Conservation (phyloP, 164 flowering plant species). For the Magnolia kwangsiensis region DNA sequence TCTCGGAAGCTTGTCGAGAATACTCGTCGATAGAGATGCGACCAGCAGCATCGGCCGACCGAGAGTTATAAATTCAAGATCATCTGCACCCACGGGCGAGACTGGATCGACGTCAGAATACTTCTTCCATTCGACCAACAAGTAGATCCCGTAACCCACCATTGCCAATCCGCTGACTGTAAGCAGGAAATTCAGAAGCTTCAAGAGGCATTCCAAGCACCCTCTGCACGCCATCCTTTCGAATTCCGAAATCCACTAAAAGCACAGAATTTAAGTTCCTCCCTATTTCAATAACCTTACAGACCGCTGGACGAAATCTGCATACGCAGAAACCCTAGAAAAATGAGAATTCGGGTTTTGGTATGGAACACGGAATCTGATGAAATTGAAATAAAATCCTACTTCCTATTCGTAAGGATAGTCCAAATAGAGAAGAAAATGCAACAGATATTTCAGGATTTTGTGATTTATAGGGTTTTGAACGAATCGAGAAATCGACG, state of each 20-base stretch:
- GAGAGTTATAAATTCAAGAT: conserved; percentile 35
- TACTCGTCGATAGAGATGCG: conserved; percentile 47
- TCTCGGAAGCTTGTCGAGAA: conserved; percentile 65
- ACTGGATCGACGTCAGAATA: not conserved
- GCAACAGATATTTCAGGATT: not conserved
- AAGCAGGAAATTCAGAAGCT: conserved; percentile 76
- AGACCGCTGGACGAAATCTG: not conserved
- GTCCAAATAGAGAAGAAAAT: not conserved
- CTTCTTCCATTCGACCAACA: conserved; percentile 59
- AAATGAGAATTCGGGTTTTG: not conserved
- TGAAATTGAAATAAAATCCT: not conserved
- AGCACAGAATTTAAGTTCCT: not conserved
- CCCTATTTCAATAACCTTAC: conserved; percentile 2
- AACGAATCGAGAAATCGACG: not conserved
- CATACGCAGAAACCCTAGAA: not conserved
- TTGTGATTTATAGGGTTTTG: not conserved
- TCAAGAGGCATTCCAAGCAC: conserved; percentile 74
- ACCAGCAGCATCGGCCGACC: conserved; percentile 82
- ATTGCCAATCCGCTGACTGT: conserved; percentile 76
- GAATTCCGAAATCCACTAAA: conserved; percentile 1
- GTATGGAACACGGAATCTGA: not conserved
- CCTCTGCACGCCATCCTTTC: conserved; percentile 77
- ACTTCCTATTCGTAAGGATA: not conserved
- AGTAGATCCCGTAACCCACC: conserved; percentile 90
- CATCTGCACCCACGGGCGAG: conserved; percentile 12